These are phyloP conservation scores for Parmelia sp. DNA, from an alignment of 495 filamentous ascomycete genomes.

Conservation along the genomic window DNA sequence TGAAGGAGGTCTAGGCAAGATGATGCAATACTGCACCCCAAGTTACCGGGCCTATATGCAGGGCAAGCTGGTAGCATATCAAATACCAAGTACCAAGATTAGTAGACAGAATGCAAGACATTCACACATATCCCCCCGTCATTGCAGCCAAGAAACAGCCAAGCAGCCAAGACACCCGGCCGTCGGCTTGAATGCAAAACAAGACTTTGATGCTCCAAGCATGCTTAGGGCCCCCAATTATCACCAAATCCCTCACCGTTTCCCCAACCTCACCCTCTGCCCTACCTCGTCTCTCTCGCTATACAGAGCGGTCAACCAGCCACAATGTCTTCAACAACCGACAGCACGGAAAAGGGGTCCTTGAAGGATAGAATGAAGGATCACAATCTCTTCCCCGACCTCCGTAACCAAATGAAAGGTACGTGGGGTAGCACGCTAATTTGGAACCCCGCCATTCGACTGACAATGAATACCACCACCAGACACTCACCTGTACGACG, in stretches of 20 bases:
- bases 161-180: slow-evolving; percentile 10
- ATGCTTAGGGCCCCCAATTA: background rate
- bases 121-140: background rate
- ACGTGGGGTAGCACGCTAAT: background rate
- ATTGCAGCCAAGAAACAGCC: slow-evolving; percentile 14
- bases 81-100: too few relatives aligned
- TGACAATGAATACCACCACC: background rate
- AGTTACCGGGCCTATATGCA: too few relatives aligned
- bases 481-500: slow-evolving; percentile 40
- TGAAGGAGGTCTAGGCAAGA: too few relatives aligned
- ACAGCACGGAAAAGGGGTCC: slow-evolving; percentile 1
- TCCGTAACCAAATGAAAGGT: slow-evolving; percentile 18
- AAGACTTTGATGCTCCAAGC: background rate
- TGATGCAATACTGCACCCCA: background rate
- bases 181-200: background rate
- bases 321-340: slow-evolving; percentile 7
- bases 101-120: too few relatives aligned
- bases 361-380: slow-evolving; percentile 16
- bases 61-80: too few relatives aligned
- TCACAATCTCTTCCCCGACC: slow-evolving; percentile 15
- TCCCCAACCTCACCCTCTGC: background rate
- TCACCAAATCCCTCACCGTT: background rate
- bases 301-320: too few relatives aligned
- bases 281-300: background rate
- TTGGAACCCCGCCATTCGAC: background rate